Evolutionary conservation across 345 rosid genomes (phyloP).

Genomic region (Ailanthus altissimus): DNA sequence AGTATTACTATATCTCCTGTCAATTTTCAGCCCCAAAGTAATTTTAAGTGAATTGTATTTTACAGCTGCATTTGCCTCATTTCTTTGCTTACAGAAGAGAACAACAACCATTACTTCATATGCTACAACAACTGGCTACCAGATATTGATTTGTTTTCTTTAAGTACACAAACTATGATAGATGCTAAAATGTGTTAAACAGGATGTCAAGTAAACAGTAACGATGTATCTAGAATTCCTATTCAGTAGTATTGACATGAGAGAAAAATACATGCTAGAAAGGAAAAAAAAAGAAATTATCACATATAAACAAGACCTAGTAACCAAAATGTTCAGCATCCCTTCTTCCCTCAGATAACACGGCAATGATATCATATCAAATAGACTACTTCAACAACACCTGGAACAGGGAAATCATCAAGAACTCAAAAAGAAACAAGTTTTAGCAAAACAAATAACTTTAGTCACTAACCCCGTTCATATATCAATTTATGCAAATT

Average conservation of each 20-base stretch:
- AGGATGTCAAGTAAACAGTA: not conserved
- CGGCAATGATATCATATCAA: not conserved
- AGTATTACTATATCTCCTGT: not conserved
- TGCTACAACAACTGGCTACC: not conserved
- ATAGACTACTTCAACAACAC: not conserved
- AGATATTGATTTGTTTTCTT: not conserved
- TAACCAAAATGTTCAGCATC: not conserved
- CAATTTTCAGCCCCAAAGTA: not conserved
- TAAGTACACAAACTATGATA: not conserved
- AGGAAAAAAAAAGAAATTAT: not conserved
- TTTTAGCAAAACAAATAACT: not conserved
- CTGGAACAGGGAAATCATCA: not conserved
- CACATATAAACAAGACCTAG: not conserved
- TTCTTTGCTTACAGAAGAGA: not conserved
- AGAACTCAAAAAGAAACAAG: not conserved
- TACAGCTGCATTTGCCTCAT: not conserved
- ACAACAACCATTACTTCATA: not conserved
- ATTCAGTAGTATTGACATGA: not conserved
- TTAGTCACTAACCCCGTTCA: not conserved
- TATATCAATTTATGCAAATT: not conserved
- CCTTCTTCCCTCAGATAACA: not conserved
- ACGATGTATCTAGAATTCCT: conserved; percentile 1
- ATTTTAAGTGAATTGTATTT: not conserved
- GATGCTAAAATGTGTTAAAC: not conserved
- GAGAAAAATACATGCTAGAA: not conserved